These are phyloP conservation scores for Sporothrix euskadiensis DNA, from an alignment of 2,329 filamentous ascomycete species.

Conservation along the genomic window DNA sequence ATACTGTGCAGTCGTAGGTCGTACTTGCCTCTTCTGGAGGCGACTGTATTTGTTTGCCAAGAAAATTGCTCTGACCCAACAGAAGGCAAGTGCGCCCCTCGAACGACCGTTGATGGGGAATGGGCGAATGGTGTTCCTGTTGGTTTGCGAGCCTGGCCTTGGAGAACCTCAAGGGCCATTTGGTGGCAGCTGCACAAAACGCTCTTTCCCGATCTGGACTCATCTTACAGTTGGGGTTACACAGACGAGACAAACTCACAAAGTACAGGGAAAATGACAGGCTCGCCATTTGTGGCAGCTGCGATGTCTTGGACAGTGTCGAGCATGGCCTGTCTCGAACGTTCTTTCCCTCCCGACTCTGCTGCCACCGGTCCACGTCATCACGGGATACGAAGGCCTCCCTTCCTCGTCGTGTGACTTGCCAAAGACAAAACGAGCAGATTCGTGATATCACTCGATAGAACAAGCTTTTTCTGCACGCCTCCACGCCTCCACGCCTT, in stretches of 20 bases:
- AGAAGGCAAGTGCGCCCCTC: background rate
- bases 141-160: background rate
- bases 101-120: background rate
- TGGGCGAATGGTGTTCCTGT: background rate
- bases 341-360: background rate
- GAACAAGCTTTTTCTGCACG: background rate
- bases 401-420: background rate
- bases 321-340: background rate
- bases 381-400: background rate
- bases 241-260: background rate
- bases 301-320: background rate
- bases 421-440: background rate
- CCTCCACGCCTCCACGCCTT: background rate
- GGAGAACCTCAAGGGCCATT: background rate
- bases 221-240: constrained; percentile 17
- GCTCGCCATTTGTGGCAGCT: background rate
- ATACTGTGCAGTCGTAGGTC: background rate
- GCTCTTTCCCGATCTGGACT: constrained; percentile 14
- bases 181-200: background rate
- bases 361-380: constrained; percentile 9
- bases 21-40: background rate
- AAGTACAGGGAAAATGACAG: background rate
- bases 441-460: background rate
- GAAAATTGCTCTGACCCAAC: background rate
- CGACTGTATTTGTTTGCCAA: background rate